Percentiles rank a stretch among this genome's conserved stretches.
phyloP scores from a whole-genome alignment of 768 basidiomycete genomes.

The Boletus vermiculosoides region DNA sequence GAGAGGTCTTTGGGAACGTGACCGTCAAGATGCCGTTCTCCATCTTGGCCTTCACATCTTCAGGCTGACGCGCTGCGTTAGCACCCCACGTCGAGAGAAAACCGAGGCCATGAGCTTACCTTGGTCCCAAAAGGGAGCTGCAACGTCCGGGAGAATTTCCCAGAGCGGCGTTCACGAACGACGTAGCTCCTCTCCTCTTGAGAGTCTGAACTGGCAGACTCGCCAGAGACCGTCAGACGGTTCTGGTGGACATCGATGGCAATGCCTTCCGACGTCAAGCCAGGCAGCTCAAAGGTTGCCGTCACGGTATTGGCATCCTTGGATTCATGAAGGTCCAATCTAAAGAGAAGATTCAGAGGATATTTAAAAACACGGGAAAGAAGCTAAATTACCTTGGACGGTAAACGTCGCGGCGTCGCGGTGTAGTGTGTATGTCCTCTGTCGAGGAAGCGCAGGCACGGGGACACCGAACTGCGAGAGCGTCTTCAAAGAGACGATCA shows the following conservation, averaged over 20 bases:
- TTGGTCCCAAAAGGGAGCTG: conserved; percentile 48
- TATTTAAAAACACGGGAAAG: neutral
- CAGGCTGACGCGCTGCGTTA: conserved; percentile 29
- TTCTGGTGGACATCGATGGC: conserved; percentile 47
- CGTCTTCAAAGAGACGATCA: conserved; percentile 10
- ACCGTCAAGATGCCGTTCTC: conserved; percentile 47
- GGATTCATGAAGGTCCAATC: conserved; percentile 50
- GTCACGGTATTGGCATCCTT: conserved; percentile 41
- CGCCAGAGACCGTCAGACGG: conserved; percentile 47
- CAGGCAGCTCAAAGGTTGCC: conserved; percentile 56
- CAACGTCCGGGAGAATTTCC: conserved; percentile 46
- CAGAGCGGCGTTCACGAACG: conserved; percentile 44
- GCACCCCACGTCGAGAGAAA: neutral
- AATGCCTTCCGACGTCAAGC: conserved; percentile 49
- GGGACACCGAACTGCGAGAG: conserved; percentile 6
- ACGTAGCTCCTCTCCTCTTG: conserved; percentile 39
- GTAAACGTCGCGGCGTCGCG: neutral
- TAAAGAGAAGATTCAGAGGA: conserved; percentile 1
- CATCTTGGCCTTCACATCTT: conserved; percentile 48
- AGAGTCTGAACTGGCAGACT: conserved; percentile 32
- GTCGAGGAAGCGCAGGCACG: neutral
- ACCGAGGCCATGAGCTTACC: conserved; percentile 25
- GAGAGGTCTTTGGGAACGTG: conserved; percentile 45
- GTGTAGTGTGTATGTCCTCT: neutral
- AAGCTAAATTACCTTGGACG: conserved; percentile 21